Base-by-base conservation (phyloP, 2,329 filamentous ascomycete genomes). In the Alternaria alternata region DNA sequence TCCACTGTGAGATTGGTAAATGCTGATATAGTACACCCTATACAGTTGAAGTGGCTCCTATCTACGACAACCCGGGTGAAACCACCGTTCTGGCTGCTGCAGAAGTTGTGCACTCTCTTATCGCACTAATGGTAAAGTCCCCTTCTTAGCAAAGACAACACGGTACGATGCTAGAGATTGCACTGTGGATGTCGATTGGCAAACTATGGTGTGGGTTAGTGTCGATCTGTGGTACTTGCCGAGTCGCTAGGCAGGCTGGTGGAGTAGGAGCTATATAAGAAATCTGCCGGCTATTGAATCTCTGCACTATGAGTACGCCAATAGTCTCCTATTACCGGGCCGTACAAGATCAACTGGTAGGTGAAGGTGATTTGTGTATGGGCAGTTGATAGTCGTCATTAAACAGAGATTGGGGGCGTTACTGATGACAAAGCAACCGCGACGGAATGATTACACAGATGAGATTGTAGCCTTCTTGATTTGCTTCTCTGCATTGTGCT, bases 11-110 rank as follows among this genome's bases (percentile, higher is more conserved):
- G 12, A 30, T 18, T 12, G 52, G 9, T 44, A 26, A 18, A 30
- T 8, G 42, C 52, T 70, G 44, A 70, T 26, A 18, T 9, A 32
- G 12, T 18, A 1, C 11, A n/a, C 32, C 20, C 30, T 51, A 6
- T 9, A 41, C 46, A 82, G 86, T 89, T 34, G 87, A 89, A 70
- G 86, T 89, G 28, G 84, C 86, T 26, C 87, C 87, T 1, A 82
- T 86, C 3, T 89, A 88, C 70, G 87, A 89, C 67, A 88, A 86
- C 36, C 79, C 84, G 58, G 87, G 86, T 0, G 86, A 89, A 73
- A 81, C 84, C 18, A 88, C 87, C 0, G 83, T 80, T 2, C 73
- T 87, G 28, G 84, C 84, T 14, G 85, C 84, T n/a, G 83, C 84
- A 5, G 84, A 86, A 65, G 80, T 87, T 7, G 84, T 82, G 0